Percentiles rank a stretch among this genome's conserved stretches.
Conservation (phyloP, 2,329 filamentous ascomycete genomes). For the Diplodia sapinea region DNA sequence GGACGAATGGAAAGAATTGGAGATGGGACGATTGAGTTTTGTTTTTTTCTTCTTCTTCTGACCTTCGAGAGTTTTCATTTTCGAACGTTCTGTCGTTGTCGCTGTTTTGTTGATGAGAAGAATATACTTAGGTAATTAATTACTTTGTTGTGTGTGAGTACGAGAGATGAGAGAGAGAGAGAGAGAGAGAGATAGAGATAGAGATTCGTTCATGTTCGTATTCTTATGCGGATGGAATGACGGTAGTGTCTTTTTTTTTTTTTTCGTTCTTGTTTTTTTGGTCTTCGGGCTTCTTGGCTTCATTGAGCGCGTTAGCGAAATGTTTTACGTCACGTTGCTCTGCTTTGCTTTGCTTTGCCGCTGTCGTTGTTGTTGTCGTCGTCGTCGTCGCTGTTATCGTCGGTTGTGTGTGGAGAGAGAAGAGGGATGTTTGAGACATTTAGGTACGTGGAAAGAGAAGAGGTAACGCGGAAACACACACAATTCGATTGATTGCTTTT, state of each 20-base stretch:
- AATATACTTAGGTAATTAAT: constrained; percentile 1
- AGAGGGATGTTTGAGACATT: background rate
- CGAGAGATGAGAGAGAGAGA: background rate
- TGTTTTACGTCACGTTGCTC: background rate
- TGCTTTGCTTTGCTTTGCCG: background rate
- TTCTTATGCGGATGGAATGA: background rate
- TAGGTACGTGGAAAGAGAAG: background rate
- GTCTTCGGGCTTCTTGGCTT: background rate
- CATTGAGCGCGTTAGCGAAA: background rate
- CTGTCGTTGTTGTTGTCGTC: background rate
- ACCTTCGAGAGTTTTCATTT: background rate
- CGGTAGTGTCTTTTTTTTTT: background rate
- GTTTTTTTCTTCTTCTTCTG: background rate
- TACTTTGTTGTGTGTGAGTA: background rate
- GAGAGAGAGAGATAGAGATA: background rate
- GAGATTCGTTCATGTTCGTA: background rate
- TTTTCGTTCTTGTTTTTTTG: background rate
- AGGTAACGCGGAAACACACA: background rate
- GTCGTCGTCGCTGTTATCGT: background rate
- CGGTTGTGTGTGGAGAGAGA: background rate
- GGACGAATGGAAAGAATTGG: background rate
- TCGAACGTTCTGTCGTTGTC: background rate
- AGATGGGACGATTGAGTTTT: background rate
- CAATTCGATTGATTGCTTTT: background rate
- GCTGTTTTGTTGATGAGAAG: background rate